These are phyloP conservation scores for Cladosporium sp. DNA, from an alignment of 2,329 filamentous ascomycete genomes.

Conservation along the genomic window DNA sequence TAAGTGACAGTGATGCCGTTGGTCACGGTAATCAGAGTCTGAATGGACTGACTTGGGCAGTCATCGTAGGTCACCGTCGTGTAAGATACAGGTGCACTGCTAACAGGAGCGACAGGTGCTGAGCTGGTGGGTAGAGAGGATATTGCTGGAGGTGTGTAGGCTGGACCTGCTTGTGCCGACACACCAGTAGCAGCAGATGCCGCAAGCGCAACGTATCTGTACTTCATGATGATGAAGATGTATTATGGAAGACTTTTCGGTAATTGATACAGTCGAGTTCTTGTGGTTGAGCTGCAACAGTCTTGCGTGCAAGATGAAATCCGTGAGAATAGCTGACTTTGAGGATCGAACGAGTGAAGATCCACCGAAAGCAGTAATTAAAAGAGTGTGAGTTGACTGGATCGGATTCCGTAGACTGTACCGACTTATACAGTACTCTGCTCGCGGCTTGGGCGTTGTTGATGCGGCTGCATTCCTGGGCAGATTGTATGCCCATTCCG, in stretches of 20 bases:
- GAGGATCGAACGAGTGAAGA: slow-evolving; percentile 31
- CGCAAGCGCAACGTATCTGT: slow-evolving; percentile 20
- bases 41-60: slow-evolving; percentile 27
- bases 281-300: neutral
- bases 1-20: slow-evolving; percentile 33
- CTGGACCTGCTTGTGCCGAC: slow-evolving; percentile 20
- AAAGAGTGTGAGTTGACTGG: slow-evolving; percentile 15
- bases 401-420: neutral
- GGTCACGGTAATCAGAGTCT: slow-evolving; percentile 33
- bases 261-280: neutral
- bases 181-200: slow-evolving; percentile 24
- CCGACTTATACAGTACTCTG: slow-evolving; percentile 26
- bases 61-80: slow-evolving; percentile 31
- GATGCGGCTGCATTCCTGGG: slow-evolving; percentile 26
- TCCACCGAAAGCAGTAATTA: slow-evolving; percentile 25
- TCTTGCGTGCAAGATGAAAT: slow-evolving; percentile 5
- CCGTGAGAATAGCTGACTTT: slow-evolving; percentile 9
- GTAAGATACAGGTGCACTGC: slow-evolving; percentile 24
- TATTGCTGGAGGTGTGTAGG: slow-evolving; percentile 1
- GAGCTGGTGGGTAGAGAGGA: neutral
- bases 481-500: slow-evolving; percentile 28
- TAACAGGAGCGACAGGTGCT: neutral
- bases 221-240: slow-evolving; percentile 27
- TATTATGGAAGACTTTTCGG: neutral
- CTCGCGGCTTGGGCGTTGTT: slow-evolving; percentile 24